Evolutionary conservation across 495 filamentous ascomycete species (phyloP), one percentile per base, ranked within the genome.

Genomic region (Podospora pseudopauciseta): DNA sequence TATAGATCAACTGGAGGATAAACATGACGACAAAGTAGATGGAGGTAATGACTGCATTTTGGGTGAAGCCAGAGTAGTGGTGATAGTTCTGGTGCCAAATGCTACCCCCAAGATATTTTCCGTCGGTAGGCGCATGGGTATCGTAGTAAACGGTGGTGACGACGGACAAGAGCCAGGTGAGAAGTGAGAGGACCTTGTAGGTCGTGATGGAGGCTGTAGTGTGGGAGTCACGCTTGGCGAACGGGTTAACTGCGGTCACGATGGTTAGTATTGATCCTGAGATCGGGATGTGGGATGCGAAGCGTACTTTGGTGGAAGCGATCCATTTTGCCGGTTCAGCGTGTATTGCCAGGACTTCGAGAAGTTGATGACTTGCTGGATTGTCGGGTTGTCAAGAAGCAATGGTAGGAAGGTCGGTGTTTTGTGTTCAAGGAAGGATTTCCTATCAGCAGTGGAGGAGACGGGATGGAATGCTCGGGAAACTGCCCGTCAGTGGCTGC

Each of bases 21-120:
- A 90, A 91, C 65, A 96, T 84, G 44, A 89, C 75, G 65, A 94
- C 81, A 92, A 90, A 96, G 82, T 92, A 97, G 68, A 95, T 83
- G 44, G 83, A 86, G 15, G 88, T 87, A 68, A 95, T 87, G 70
- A 89, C 77, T 11, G 83, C 78, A 77, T 90, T 92, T 77, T 91
- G 81, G 20, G 90, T 87, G 78, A 96, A 97, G 0, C 90, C 88
- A 1, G 92, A 93, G 56, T 78, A 78, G 69, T 88, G 85, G 56
- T 76, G 77, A 67, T 81, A 77, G 72, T 90, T 92, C 73, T 92
- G 87, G 53, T 85, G 84, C 90, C 90, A 93, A 70, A 93, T 89
- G 59, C 78, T 83, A 26, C 75, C 73, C 65, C 85, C 81, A 59
- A 80, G 73, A 71, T 86, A 79, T 69, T 83, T 78, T 58, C 84